Evolutionary conservation across 306 rosid species (phyloP), one percentile per base, ranked within the genome.

Genomic region (Vachellia collinsii): DNA sequence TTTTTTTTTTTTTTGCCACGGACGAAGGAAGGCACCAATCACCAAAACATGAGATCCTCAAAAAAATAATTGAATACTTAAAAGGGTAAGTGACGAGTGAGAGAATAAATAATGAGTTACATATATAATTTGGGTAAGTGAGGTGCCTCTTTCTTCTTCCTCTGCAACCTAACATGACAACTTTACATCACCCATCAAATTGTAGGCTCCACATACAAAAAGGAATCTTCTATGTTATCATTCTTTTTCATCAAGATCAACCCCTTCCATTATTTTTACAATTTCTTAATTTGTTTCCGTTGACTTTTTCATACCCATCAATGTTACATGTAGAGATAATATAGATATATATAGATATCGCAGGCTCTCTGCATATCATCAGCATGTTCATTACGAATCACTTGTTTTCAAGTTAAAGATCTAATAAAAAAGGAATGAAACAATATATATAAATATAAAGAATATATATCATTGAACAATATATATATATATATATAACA

Each of bases 291-390:
- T 3, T 44, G n/a, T 41, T 19, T 59, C 44, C 19, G 70, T 69
- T 69, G 76, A 69, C 82, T 69, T 69, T 37, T 59, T 69, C 29
- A 47, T 66, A 11, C 41, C 34, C 34, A 29, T 29, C 34, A 29
- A 29, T 29, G 2, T 29, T 29, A 29, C 2, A 29, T 29, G 2
- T 29, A 29, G 34, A 29, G 34, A 29, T 29, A 29, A 29, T 29
- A 29, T 29, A 29, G 34, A 29, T 29, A 29, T 29, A 29, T 29
- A 29, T 29, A 29, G 34, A 37, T 11, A 11, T 54, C 12, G 37
- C 13, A 1, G 65, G 25, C 47, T 39, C 11, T 54, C 51, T 11
- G 7, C 13, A 23, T 17, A 3, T 20, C 59, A 62, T 70, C 74
- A 11, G 29, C 7, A 48, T 59, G 38, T n/a, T 46, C 64, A 66